Base-by-base conservation (phyloP, 306 rosid genomes). In the Acmispon strigosus region DNA sequence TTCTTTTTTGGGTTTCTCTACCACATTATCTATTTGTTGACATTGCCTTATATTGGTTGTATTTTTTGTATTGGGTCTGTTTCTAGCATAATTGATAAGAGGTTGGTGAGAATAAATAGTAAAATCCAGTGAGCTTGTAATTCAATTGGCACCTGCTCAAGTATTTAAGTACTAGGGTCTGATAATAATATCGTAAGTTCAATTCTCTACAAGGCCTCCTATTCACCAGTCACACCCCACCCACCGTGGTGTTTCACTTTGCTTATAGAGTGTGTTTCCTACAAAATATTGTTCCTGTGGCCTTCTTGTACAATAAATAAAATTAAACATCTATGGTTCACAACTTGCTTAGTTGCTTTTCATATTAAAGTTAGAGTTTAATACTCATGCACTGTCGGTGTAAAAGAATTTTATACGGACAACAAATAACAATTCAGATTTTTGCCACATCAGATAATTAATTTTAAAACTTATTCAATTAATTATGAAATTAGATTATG, bases 41-140 rank as follows among this genome's bases (percentile, higher is more conserved):
- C 50, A 49, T 52, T 69, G 44, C 41, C 15, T 69, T 61, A 24
- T 3, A 44, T 75, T 75, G 50, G 18, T 45, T 56, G 10, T 10
- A 32, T 20, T 47, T 5, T 13, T 29, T 64, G 49, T n/a, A 24
- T 17, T 49, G 55, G 45, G 55, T 48, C 39, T 11, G 17, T 57
- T 66, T 68, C 63, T 76, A 17, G 64, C 11, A 51, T n/a, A 60
- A 51, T 60, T 69, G 16, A 19, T 52, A 45, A 14, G 62, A 47
- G 50, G 41, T 63, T 63, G 51, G n/a, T 43, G 29, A 41, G 15
- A 45, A 44, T 22, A 11, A 53, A 15, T 18, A 20, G 51, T 54
- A 18, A 8, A 63, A 43, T 16, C 47, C 36, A 11, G 44, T 10
- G 70, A 9, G 56, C 20, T 45, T 44, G 41, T 10, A 24, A 18